These are phyloP conservation scores for Myxozyma lipomycoides DNA, from an alignment of 805 yeast genomes.

Conservation along the genomic window DNA sequence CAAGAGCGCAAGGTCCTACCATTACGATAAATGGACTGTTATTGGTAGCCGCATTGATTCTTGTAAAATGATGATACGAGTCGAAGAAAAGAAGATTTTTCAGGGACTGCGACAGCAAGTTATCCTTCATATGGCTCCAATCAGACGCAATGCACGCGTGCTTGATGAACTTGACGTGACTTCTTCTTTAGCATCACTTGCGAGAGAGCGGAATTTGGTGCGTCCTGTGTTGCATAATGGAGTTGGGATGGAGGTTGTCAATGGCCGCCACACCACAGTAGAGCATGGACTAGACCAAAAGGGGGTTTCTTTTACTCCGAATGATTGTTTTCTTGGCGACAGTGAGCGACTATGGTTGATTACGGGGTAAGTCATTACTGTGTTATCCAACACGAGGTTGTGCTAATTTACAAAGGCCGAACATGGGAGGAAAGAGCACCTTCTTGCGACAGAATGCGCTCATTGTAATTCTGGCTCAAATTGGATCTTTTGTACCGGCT, in stretches of 20 bases:
- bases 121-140: constrained; percentile 10
- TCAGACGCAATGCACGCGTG: constrained; percentile 50
- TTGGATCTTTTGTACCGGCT: constrained; percentile 73
- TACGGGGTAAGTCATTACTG: constrained; percentile 16
- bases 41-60: constrained; percentile 50
- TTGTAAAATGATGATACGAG: constrained; percentile 46
- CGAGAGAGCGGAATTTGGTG: constrained; percentile 62
- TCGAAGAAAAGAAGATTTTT: constrained; percentile 37
- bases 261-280: constrained; percentile 83
- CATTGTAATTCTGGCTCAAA: constrained; percentile 64
- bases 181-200: constrained; percentile 65
- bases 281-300: constrained; percentile 60
- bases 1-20: constrained; percentile 18
- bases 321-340: constrained; percentile 39
- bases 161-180: constrained; percentile 70
- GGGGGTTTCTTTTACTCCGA: constrained; percentile 49
- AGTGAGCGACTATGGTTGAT: constrained; percentile 26
- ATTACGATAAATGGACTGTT: constrained; percentile 42
- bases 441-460: constrained; percentile 70
- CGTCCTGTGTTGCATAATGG: constrained; percentile 60
- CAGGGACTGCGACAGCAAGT: constrained; percentile 14
- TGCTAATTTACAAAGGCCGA: constrained; percentile 21
- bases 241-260: constrained; percentile 38
- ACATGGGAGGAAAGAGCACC: constrained; percentile 79
- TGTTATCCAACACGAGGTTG: background rate